Evolutionary conservation across 768 basidiomycete species (phyloP).

Genomic region (Amanita thiersii): DNA sequence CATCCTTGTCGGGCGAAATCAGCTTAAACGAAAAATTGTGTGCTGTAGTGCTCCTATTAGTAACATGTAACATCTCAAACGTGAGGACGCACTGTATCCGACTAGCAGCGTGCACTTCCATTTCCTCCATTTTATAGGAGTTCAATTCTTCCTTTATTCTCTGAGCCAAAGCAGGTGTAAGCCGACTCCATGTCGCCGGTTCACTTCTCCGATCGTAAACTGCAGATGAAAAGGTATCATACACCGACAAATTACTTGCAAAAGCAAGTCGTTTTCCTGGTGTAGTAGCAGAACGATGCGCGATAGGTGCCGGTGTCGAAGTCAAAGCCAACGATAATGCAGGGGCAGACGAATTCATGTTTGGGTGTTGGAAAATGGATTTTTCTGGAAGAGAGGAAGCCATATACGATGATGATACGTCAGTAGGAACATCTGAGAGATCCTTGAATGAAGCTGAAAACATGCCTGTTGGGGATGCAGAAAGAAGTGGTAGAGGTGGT

Average conservation of each 20-base stretch:
- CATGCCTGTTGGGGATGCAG: conserved; percentile 22
- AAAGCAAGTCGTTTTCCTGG: conserved; percentile 74
- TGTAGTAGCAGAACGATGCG: conserved; percentile 66
- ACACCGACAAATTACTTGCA: conserved; percentile 88
- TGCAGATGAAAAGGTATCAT: conserved; percentile 88
- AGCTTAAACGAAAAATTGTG: conserved; percentile 79
- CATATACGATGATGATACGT: conserved; percentile 18
- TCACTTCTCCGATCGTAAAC: conserved; percentile 95
- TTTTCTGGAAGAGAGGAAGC: conserved; percentile 37
- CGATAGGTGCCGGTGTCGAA: conserved; percentile 40
- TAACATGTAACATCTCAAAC: background rate
- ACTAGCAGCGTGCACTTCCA: conserved; percentile 95
- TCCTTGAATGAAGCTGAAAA: conserved; percentile 32
- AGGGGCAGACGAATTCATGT: conserved; percentile 83
- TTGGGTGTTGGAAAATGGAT: conserved; percentile 73
- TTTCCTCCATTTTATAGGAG: conserved; percentile 99
- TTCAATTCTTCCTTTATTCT: conserved; percentile 98
- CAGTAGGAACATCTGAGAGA: conserved; percentile 25
- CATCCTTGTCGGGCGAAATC: conserved; percentile 2
- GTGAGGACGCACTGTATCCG: conserved; percentile 69
- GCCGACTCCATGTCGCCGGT: conserved; percentile 92
- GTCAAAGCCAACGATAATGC: conserved; percentile 56
- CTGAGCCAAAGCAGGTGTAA: conserved; percentile 93
- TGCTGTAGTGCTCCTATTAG: conserved; percentile 34
- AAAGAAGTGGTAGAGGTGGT: conserved; percentile 56